Evolutionary conservation across 148 eudicot genomes (phyloP).

Genomic region (Vaccinium corymbosum): DNA sequence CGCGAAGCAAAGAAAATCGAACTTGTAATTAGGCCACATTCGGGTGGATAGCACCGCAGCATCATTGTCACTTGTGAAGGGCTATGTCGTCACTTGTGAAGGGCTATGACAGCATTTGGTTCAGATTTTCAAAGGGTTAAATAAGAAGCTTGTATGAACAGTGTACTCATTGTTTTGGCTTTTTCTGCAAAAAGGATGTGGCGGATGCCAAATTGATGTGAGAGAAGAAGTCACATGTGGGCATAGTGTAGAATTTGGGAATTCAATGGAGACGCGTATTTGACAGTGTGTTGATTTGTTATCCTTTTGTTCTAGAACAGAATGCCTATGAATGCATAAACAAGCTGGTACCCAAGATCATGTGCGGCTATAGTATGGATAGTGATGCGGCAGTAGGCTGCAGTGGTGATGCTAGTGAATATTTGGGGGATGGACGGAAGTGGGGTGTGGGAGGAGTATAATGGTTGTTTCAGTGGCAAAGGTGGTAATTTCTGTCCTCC

Average conservation of each 20-base stretch:
- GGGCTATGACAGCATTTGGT: neutral
- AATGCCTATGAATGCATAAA: neutral
- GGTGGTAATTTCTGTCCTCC: neutral
- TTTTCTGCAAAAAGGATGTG: neutral
- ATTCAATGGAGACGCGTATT: too few relatives aligned
- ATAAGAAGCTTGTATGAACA: neutral
- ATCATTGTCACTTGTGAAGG: neutral
- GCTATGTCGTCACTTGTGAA: neutral
- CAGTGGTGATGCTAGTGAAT: neutral
- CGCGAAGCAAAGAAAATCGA: neutral
- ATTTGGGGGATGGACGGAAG: slow-evolving; percentile 4
- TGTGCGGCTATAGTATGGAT: neutral
- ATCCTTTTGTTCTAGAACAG: too few relatives aligned
- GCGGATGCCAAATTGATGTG: too few relatives aligned
- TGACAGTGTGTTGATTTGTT: too few relatives aligned
- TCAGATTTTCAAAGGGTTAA: neutral
- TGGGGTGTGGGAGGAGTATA: neutral
- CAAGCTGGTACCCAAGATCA: neutral
- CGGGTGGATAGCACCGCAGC: neutral
- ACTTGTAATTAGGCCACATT: slow-evolving; percentile 2
- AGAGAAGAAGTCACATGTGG: too few relatives aligned
- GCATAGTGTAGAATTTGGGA: too few relatives aligned
- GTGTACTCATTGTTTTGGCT: neutral
- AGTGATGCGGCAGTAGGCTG: neutral
- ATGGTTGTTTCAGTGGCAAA: neutral